Evolutionary conservation across 768 basidiomycete species (phyloP), one percentile per base, ranked within the genome.

Genomic region (Leucosporidium scottii): DNA sequence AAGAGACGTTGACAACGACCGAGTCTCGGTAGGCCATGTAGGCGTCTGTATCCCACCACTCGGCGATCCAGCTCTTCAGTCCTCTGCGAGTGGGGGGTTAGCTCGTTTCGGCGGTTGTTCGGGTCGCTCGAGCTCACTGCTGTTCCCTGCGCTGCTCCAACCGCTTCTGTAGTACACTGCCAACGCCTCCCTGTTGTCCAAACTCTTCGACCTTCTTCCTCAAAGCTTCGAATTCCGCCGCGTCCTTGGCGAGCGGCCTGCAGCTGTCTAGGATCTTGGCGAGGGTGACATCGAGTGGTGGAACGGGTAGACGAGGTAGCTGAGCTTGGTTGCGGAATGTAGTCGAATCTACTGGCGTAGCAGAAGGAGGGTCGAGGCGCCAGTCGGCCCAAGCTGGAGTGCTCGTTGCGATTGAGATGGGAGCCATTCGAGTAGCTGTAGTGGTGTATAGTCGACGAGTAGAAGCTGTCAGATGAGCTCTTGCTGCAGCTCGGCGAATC

Each of bases 1-100:
- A 98, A 81, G 86, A 90, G 23, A 93, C 91, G 73, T 86, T 88
- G 18, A 93, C 90, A 47, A 98, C 89, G 58, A 96, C 90, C 2
- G 93, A 86, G 74, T 94, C 93, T 30, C 80, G 64, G 72, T 80
- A 82, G 1, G 78, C 77, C 81, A 82, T 82, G 71, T 82, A 82
- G 13, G 93, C 93, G 8, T 78, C 84, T 31, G 93, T 90, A 78
- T 97, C 93, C 93, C 94, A 98, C 93, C 93, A 97, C 59, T 93
- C 90, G 51, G 84, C 84, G 34, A 98, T 82, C 94, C 94, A 98
- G 81, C 83, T 92, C 39, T 78, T 76, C 64, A 75, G 76, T 13
- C 70, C 75, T 2, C 54, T 34, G 31, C n/a, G 15, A 39, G 64
- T 68, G 23, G 6, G 4, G 5, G 39, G 25, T 62, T 3, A 53